Base-by-base conservation (phyloP, 164 flowering plant genomes). In the Umbilicus rupestris region DNA sequence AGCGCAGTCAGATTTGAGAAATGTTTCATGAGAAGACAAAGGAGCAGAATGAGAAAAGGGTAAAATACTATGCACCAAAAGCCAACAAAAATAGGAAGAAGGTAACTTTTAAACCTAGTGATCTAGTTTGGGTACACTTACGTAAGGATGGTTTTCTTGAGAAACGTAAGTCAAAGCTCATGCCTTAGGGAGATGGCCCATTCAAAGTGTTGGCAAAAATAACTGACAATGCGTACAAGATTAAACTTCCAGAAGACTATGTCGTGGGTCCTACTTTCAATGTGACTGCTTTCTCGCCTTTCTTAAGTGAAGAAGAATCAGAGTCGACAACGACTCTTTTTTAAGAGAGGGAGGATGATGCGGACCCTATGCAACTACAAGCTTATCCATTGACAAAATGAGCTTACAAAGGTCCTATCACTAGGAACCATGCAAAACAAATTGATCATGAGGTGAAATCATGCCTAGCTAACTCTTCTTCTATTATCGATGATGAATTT, bases 261-360 rank as follows among this genome's bases (percentile, higher is more conserved):
- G 52, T 4, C 5, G 62, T 57, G 22, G n/a, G 62, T 24, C 12
- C 24, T 4, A n/a, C 9, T 57, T 57, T 57, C 12, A 57, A 57
- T 11, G 62, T 57, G 22, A 4, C 62, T 57, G 62, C 14, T 20
- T 28, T 57, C 3, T 57, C 29, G 12, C 10, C 62, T n/a, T 57
- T 15, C 52, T 15, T 20, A 9, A 9, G 52, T 57, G 62, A 57
- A 19, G 62, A 19, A n/a, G 62, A 28, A n/a, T n/a, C 62, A 19
- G 62, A 57, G 22, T 57, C 62, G 62, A 15, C 28, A 26, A 57
- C 52, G 52, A 47, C 52, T 47, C 52, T 20, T 47, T 47, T 47
- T n/a, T n/a, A n/a, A n/a, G n/a, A n/a, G n/a, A n/a, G n/a, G n/a
- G n/a, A n/a, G n/a, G n/a, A n/a, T n/a, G n/a, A n/a, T n/a, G n/a